Percentiles rank a stretch among this genome's conserved stretches.
phyloP scores from a whole-genome alignment of 1,284 basidiomycete genomes.

The Malassezia globosa region DNA sequence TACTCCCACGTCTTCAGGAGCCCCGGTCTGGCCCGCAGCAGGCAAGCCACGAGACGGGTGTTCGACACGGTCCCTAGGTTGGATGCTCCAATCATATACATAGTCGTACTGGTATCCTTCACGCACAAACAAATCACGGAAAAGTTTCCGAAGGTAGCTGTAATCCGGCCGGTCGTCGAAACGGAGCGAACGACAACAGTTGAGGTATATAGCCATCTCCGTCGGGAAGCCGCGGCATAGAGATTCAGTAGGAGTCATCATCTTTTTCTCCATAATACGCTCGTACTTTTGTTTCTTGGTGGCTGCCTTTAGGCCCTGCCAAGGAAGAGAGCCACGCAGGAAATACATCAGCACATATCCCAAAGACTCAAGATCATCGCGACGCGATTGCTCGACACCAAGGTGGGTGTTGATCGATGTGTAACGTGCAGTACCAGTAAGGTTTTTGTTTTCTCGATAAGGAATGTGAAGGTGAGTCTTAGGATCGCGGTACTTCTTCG shows the following conservation, averaged over 20 bases:
- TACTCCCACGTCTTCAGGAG: conserved; percentile 2
- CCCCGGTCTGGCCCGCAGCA: conserved; percentile 20
- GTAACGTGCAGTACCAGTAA: conserved; percentile 96
- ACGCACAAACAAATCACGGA: conserved; percentile 48
- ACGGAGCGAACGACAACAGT: conserved; percentile 48
- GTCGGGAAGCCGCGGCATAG: conserved; percentile 47
- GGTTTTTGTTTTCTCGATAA: conserved; percentile 99
- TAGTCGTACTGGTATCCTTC: conserved; percentile 49
- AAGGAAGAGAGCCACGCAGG: conserved; percentile 45
- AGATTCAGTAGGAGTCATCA: conserved; percentile 48
- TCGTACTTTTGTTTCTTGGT: conserved; percentile 49
- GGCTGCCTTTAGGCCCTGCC: conserved; percentile 47
- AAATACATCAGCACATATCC: conserved; percentile 48
- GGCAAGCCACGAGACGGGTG: conserved; percentile 19
- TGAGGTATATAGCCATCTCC: conserved; percentile 48
- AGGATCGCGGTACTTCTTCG: conserved; percentile 98
- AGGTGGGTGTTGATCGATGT: conserved; percentile 98
- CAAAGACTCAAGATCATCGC: conserved; percentile 45
- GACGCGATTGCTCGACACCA: conserved; percentile 57
- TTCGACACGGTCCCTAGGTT: conserved; percentile 38
- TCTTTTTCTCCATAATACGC: conserved; percentile 48
- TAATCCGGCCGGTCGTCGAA: conserved; percentile 48
- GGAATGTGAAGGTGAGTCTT: conserved; percentile 99
- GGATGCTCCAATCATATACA: conserved; percentile 47
- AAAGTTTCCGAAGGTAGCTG: conserved; percentile 47